These are phyloP conservation scores for Lentinula sp. DNA, from an alignment of 768 basidiomycete genomes.

Conservation along the genomic window DNA sequence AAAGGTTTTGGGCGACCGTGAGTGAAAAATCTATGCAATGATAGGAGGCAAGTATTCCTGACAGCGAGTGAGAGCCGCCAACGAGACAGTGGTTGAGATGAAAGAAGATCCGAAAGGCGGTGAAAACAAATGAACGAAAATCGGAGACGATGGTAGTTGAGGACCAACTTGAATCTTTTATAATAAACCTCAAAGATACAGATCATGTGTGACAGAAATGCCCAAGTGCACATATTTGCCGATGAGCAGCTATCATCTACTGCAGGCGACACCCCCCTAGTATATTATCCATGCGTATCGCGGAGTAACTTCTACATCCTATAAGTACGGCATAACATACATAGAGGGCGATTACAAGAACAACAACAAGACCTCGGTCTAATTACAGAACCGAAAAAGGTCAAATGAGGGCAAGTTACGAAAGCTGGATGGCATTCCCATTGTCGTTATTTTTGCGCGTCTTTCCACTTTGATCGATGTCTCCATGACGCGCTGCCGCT, in stretches of 20 bases:
- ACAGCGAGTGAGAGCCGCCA: background rate
- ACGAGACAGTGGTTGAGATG: background rate
- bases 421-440: background rate
- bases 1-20: background rate
- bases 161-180: background rate
- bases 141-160: background rate
- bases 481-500: background rate
- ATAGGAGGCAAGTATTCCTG: background rate
- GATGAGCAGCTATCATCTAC: background rate
- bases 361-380: background rate
- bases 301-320: background rate
- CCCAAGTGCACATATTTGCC: background rate
- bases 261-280: background rate
- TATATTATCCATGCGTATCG: background rate
- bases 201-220: background rate
- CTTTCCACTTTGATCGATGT: background rate
- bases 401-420: background rate
- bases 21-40: background rate
- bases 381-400: background rate
- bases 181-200: background rate
- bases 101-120: background rate
- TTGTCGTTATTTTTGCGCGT: constrained; percentile 15
- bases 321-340: background rate
- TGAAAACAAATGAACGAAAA: background rate
- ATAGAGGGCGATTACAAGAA: background rate